Base-by-base conservation (phyloP, 768 basidiomycete species). In the Boletellus ananas region DNA sequence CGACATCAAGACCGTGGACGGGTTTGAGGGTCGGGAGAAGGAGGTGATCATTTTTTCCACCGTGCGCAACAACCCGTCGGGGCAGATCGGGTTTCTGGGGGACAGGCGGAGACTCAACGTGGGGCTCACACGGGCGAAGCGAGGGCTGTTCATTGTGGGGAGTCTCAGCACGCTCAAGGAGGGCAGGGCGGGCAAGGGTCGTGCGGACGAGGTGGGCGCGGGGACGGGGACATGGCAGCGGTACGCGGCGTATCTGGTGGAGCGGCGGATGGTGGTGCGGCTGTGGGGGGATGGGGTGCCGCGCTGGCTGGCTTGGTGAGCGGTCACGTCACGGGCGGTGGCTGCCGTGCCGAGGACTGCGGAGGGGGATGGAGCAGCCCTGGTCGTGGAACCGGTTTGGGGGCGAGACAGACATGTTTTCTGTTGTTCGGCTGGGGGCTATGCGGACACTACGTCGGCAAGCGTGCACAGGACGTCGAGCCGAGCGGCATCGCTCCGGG, bases 1-100 rank as follows among this genome's bases (percentile, higher is more conserved):
- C 45, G 93, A 95, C 67, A 79, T 95, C 60, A 90, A 89, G 72
- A 95, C 93, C 0, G 93, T 96, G 13, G 93, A 96, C 59, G 93
- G 93, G 17, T 96, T 94, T 65, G 91, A 96, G 67, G 93, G 93
- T 12, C 79, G 91, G 39, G 91, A 96, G 72, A 95, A 95, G 71
- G 87, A 91, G 27, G 82, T 95, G 36, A 89, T 96, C 55, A 77
- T 96, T 37, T 94, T 96, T 66, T 91, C 89, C 36, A 94, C 92
- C 3, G 92, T 94, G 43, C 78, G 94, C 45, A 89, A 87, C 65
- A 96, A 96, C 60, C 59, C 73, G 3, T 70, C 68, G 1, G 90
- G 91, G 10, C 74, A 81, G 49, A 90, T 96, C 59, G 94, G 94
- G 1, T 96, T 96, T 70, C 74, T 96, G 20, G 90, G 86, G 18